A percentile compares a stretch with the other conserved stretches of the same genome.
Conservation (phyloP, 768 basidiomycete genomes). For the Termitomyces sp. region DNA sequence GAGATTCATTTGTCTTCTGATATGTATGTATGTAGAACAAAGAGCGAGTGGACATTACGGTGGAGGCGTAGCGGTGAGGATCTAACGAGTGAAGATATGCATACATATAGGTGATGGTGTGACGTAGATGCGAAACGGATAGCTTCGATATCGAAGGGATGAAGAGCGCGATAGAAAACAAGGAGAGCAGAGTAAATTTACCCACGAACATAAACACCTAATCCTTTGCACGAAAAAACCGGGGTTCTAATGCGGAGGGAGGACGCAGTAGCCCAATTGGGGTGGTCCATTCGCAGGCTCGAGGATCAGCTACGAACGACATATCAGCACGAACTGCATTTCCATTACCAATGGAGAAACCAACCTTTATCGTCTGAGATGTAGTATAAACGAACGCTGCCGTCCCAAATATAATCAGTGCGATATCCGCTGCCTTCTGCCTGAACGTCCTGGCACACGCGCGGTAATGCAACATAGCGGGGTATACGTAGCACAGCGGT, state of each 20-base stretch:
- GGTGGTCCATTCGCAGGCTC: conserved; percentile 12
- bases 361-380: conserved; percentile 66
- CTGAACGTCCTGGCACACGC: conserved; percentile 71
- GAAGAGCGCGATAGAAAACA: neutral
- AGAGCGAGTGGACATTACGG: too few species aligned
- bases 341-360: conserved; percentile 12
- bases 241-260: conserved; percentile 8
- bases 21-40: neutral
- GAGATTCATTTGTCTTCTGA: neutral
- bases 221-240: neutral
- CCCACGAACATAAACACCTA: neutral
- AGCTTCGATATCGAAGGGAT: neutral
- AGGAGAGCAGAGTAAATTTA: neutral
- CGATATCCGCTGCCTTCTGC: conserved; percentile 64
- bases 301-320: conserved; percentile 8
- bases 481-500: conserved; percentile 92
- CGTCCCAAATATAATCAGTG: conserved; percentile 72
- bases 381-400: conserved; percentile 76
- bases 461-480: conserved; percentile 88
- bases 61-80: too few species aligned
- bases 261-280: conserved; percentile 12
- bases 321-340: neutral
- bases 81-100: neutral
- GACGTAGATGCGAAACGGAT: neutral
- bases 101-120: neutral